Evolutionary conservation across 345 rosid species (phyloP).

Genomic region (Rhizophora mangle): DNA sequence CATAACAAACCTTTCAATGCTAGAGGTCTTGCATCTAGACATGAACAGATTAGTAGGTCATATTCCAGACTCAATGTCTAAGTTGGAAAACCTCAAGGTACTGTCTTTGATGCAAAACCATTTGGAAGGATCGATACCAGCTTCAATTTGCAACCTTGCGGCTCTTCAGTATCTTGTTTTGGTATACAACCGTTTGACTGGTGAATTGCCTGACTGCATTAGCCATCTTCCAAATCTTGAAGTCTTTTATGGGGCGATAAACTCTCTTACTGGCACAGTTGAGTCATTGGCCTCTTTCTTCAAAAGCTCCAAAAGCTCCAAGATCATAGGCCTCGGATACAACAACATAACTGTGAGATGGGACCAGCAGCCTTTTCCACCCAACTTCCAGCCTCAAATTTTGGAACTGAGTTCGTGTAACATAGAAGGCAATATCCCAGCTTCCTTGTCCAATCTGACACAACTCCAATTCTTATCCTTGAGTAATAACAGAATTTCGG

Average conservation of each 20-base stretch:
- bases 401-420: conserved; percentile 14
- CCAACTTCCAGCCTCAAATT: conserved; percentile 6
- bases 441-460: conserved; percentile 5
- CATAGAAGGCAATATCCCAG: conserved; percentile 5
- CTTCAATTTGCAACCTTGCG: conserved; percentile 10
- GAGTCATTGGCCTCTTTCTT: conserved; percentile 5
- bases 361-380: conserved; percentile 1
- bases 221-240: conserved; percentile 12
- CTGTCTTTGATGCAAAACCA: conserved; percentile 14
- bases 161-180: conserved; percentile 10
- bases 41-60: conserved; percentile 12
- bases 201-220: conserved; percentile 24
- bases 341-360: conserved; percentile 1
- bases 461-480: conserved; percentile 7
- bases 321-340: not conserved
- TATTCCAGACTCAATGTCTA: conserved; percentile 14
- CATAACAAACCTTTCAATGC: conserved; percentile 10
- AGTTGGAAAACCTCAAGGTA: conserved; percentile 15
- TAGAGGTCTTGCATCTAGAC: not conserved
- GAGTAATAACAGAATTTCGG: conserved; percentile 5
- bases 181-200: not conserved
- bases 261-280: conserved; percentile 6
- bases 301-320: not conserved
- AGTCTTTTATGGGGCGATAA: not conserved
- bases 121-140: conserved; percentile 18